Evolutionary conservation across 1,284 basidiomycete genomes (phyloP).

Genomic region (Cryptococcus sp.): DNA sequence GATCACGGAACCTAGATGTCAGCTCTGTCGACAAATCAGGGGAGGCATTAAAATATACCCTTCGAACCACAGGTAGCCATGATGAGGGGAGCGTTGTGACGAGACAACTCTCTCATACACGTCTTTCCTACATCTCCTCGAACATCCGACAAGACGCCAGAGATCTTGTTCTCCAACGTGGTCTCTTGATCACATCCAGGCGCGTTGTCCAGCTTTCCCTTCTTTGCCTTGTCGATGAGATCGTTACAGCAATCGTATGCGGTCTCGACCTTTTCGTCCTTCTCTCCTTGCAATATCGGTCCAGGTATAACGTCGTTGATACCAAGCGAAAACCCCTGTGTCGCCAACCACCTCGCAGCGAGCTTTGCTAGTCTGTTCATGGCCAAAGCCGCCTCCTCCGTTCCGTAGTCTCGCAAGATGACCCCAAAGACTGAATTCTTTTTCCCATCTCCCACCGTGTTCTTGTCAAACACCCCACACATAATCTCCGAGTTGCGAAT

Average conservation of each 20-base stretch:
- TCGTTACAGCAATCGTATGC: constrained; percentile 86
- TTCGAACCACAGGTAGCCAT: constrained; percentile 99
- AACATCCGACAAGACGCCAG: constrained; percentile 86
- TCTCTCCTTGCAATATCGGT: constrained; percentile 68
- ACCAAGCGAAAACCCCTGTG: constrained; percentile 95
- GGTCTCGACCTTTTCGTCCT: constrained; percentile 79
- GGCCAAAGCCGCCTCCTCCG: constrained; percentile 85
- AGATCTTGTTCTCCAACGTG: constrained; percentile 93
- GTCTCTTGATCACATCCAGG: constrained; percentile 96
- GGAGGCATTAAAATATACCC: constrained; percentile 52
- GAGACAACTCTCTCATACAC: constrained; percentile 94
- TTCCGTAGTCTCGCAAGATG: constrained; percentile 93
- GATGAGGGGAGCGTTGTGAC: constrained; percentile 94
- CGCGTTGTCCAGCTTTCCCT: constrained; percentile 89
- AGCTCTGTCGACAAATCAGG: constrained; percentile 8
- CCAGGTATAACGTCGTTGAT: constrained; percentile 99
- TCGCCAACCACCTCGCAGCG: constrained; percentile 91
- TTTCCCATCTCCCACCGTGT: constrained; percentile 95
- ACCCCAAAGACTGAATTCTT: constrained; percentile 99
- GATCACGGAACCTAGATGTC: constrained; percentile 78
- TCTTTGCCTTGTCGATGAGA: constrained; percentile 83
- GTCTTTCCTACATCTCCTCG: constrained; percentile 94
- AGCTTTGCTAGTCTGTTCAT: constrained; percentile 97
- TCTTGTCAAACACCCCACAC: constrained; percentile 99
- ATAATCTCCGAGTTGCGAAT: constrained; percentile 98